Conservation (phyloP, 176 grass and related monocot genomes). For the Zea mays region Zm-B73-REFERENCE-NAM-5.0 NC_050098.1:204835501-204836000, state of each 20-base stretch:
- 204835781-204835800: slow-evolving; percentile 1
- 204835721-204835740: background rate
- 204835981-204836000: too few relatives aligned
- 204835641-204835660: background rate
- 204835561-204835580: background rate
- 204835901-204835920: too few relatives aligned
- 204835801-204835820: background rate
- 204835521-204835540: slow-evolving; percentile 18
- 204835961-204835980: too few relatives aligned
- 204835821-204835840: background rate
- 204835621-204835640: slow-evolving; percentile 6
- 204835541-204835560: slow-evolving; percentile 15
- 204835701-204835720: background rate
- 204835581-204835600: slow-evolving; percentile 8
- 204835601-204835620: background rate
- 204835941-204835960: too few relatives aligned
- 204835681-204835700: background rate
- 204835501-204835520: background rate
- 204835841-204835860: too few relatives aligned
- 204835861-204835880: too few relatives aligned
- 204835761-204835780: background rate
- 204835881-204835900: too few relatives aligned
- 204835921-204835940: too few relatives aligned
- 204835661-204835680: slow-evolving; percentile 17
- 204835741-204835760: slow-evolving; percentile 1